Conservation (phyloP, 768 basidiomycete genomes). For the Boletus rufocinnamomeus region DNA sequence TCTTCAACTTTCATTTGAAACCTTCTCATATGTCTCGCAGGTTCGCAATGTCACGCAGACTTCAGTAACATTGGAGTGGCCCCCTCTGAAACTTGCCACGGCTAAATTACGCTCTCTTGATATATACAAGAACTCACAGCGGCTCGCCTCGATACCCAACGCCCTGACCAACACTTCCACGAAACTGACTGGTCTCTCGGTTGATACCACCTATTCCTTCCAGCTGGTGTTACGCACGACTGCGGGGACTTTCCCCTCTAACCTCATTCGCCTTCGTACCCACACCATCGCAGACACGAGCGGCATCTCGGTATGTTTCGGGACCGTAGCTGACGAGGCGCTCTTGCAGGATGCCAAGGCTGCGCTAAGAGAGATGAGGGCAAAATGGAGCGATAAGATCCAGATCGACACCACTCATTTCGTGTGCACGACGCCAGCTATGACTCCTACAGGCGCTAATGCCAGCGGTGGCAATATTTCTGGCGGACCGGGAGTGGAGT, state of each 20-base stretch:
- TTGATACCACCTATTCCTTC: slow-evolving; percentile 88
- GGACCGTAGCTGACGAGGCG: slow-evolving; percentile 76
- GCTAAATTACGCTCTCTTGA: slow-evolving; percentile 87
- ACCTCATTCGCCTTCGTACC: slow-evolving; percentile 78
- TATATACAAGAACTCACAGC: slow-evolving; percentile 89
- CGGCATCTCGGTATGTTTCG: slow-evolving; percentile 94
- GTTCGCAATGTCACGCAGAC: slow-evolving; percentile 96
- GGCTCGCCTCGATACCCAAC: slow-evolving; percentile 83
- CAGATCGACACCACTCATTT: slow-evolving; percentile 99
- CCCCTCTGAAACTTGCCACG: slow-evolving; percentile 77
- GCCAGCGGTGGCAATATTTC: slow-evolving; percentile 52
- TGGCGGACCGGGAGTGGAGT: slow-evolving; percentile 78
- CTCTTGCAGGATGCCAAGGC: slow-evolving; percentile 80
- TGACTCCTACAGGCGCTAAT: slow-evolving; percentile 58
- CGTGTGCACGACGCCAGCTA: slow-evolving; percentile 88
- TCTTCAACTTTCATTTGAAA: neutral
- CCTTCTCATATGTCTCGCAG: slow-evolving; percentile 37
- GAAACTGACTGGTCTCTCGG: slow-evolving; percentile 79
- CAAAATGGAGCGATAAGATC: slow-evolving; percentile 89
- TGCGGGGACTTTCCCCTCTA: slow-evolving; percentile 88
- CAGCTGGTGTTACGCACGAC: slow-evolving; percentile 92
- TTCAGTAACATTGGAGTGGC: slow-evolving; percentile 96
- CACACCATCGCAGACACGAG: slow-evolving; percentile 96
- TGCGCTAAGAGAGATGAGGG: slow-evolving; percentile 82
- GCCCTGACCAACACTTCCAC: slow-evolving; percentile 84